phyloP scores from a whole-genome alignment of 2,329 filamentous ascomycete species.

The Pseudopithomyces chartarum region DNA sequence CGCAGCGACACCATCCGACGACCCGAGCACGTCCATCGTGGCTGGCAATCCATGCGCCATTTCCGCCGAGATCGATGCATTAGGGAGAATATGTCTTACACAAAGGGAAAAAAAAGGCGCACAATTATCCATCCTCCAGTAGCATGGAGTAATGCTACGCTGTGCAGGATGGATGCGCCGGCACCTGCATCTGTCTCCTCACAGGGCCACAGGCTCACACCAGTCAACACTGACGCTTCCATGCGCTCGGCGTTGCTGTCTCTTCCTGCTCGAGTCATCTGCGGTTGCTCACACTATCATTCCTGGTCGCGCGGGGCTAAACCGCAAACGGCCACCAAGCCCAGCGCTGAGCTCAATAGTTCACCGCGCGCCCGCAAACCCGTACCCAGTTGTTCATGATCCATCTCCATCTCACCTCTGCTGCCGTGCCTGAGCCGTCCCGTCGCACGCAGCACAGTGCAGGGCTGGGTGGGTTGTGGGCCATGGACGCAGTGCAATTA shows the following conservation, averaged over 20 bases:
- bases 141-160: too few relatives aligned
- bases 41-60: too few relatives aligned
- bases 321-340: neutral
- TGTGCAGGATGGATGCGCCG: too few relatives aligned
- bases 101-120: too few relatives aligned
- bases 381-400: neutral
- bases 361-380: neutral
- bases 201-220: too few relatives aligned
- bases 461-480: neutral
- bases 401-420: too few relatives aligned
- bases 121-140: too few relatives aligned
- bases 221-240: neutral
- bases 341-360: neutral
- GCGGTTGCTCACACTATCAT: neutral
- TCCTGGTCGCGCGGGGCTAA: neutral
- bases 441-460: neutral
- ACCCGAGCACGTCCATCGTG: neutral
- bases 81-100: too few relatives aligned
- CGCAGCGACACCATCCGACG: slow-evolving; percentile 28
- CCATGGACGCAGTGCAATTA: slow-evolving; percentile 31
- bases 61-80: too few relatives aligned
- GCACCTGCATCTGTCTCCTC: neutral
- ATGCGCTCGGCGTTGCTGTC: neutral
- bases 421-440: neutral
- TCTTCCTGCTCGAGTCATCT: neutral